Evolutionary conservation across 2,329 filamentous ascomycete genomes (phyloP), one percentile per base, ranked within the genome.

Genomic region (Podosphaera fusca): DNA sequence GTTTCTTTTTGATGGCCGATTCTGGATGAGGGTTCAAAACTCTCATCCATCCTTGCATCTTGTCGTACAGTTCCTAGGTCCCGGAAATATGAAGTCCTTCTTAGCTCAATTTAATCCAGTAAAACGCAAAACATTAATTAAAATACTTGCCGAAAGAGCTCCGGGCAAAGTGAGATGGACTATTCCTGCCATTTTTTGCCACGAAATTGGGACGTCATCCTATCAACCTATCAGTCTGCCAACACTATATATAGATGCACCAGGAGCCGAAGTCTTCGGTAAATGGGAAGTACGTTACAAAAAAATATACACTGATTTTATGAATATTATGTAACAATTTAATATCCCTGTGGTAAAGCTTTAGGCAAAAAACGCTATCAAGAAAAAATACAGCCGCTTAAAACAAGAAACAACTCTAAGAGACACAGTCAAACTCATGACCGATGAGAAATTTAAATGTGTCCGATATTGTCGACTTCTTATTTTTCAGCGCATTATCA

Each of bases 1-100:
- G 65, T 55, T 51, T 3, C 60, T 56, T 3, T 84, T 74, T 69
- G 80, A 84, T 65, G 76, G 78, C 0, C 76, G 80, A 1, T 83
- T 75, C 67, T 84, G 80, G 80, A 67, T 82, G 14, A 70, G 73
- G 14, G 57, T 79, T 12, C 45, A 58, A 52, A 65, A 63, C 51
- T 50, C 31, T 8, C 10, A 35, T 36, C 36, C 34, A 1, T 50
- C 35, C 12, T 4, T 8, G 9, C 8, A 50, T 31, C 33, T 51
- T 6, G 36, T 51, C 30, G 33, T 50, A 8, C 55, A 33, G 9
- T 21, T 38, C 21, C 36, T 56, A 21, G 6, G 31, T 6, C 42
- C 30, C 7, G 51, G 9, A 10, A 33, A 56, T 30, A 31, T 40
- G 29, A 56, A 47, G 7, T 34, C 7, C 12, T 29, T 35, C 21